These are phyloP conservation scores for Lophium mytilinum DNA, from an alignment of 495 filamentous ascomycete species.

Conservation along the genomic window DNA sequence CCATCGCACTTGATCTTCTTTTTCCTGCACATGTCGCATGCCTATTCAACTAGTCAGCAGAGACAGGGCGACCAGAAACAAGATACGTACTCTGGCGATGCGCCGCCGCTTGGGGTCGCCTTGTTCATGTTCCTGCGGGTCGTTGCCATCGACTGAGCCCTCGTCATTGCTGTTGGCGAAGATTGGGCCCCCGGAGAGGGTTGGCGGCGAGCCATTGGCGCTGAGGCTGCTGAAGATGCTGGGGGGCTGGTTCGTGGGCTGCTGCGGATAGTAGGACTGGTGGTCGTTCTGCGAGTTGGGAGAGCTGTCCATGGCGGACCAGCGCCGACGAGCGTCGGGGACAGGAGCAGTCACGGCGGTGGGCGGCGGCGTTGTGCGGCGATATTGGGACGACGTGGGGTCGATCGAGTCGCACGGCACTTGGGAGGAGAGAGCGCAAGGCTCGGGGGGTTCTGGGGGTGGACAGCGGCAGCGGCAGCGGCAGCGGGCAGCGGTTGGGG, in stretches of 20 bases:
- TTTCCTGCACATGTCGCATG: slow-evolving; percentile 98
- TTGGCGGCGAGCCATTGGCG: slow-evolving; percentile 53
- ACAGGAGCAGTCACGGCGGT: no score
- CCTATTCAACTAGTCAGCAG: slow-evolving; percentile 42
- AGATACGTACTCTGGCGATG: slow-evolving; percentile 68
- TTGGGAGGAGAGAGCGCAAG: no score
- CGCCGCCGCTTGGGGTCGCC: slow-evolving; percentile 85
- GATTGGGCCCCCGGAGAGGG: slow-evolving; percentile 48
- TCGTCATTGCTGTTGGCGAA: slow-evolving; percentile 36
- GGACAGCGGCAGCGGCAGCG: no score
- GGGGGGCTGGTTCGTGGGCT: slow-evolving; percentile 55
- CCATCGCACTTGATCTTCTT: slow-evolving; percentile 99
- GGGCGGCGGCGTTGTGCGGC: no score
- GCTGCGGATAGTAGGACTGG: slow-evolving; percentile 18
- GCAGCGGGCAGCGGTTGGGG: no score
- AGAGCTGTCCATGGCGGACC: slow-evolving; percentile 12
- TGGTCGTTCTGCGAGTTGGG: slow-evolving; percentile 5
- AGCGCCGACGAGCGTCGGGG: neutral
- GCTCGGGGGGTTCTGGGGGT: no score
- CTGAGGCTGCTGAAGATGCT: slow-evolving; percentile 61
- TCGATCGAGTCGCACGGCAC: no score
- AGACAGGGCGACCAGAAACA: neutral
- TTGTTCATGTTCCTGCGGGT: slow-evolving; percentile 45
- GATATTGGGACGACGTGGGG: no score
- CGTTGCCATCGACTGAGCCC: slow-evolving; percentile 48